Percentiles rank a stretch among this genome's conserved stretches.
Conservation (phyloP, 2,329 filamentous ascomycete genomes). For the Westerdykella sp. region DNA sequence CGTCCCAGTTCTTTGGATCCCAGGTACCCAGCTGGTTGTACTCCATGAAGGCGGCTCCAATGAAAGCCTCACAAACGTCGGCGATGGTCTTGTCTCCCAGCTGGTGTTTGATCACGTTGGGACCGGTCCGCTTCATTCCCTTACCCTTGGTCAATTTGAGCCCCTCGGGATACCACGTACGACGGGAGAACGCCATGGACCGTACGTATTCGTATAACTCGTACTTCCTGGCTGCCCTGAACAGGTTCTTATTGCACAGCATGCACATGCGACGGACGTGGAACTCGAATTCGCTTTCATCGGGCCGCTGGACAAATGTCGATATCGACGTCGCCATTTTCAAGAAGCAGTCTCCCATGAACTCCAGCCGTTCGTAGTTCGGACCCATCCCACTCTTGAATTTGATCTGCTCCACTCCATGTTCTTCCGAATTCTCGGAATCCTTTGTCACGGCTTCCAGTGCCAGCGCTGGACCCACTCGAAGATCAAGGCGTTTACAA, state of each 20-base stretch:
- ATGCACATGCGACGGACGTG: slow-evolving; percentile 88
- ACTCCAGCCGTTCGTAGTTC: slow-evolving; percentile 93
- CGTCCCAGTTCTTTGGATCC: slow-evolving; percentile 48
- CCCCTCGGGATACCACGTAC: slow-evolving; percentile 83
- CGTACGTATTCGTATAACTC: slow-evolving; percentile 71
- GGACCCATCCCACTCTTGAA: slow-evolving; percentile 81
- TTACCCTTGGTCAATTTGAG: slow-evolving; percentile 71
- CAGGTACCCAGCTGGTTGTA: slow-evolving; percentile 42
- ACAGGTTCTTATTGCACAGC: slow-evolving; percentile 86
- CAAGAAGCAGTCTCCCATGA: slow-evolving; percentile 86
- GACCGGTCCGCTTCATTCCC: slow-evolving; percentile 45
- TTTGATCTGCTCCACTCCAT: slow-evolving; percentile 60
- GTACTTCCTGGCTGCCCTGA: slow-evolving; percentile 64
- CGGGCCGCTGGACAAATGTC: slow-evolving; percentile 68
- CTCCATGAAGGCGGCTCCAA: slow-evolving; percentile 70
- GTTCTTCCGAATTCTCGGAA: slow-evolving; percentile 74
- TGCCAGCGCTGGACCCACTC: slow-evolving; percentile 62
- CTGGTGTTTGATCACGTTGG: slow-evolving; percentile 51
- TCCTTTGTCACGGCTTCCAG: slow-evolving; percentile 92
- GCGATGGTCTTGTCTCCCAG: slow-evolving; percentile 87
- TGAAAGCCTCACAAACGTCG: slow-evolving; percentile 90
- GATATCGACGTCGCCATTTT: slow-evolving; percentile 95
- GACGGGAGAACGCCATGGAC: slow-evolving; percentile 70
- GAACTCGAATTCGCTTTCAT: slow-evolving; percentile 76
- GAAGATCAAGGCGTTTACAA: slow-evolving; percentile 58